Base-by-base conservation (phyloP, 768 basidiomycete species). In the Galerina sulciceps region DNA sequence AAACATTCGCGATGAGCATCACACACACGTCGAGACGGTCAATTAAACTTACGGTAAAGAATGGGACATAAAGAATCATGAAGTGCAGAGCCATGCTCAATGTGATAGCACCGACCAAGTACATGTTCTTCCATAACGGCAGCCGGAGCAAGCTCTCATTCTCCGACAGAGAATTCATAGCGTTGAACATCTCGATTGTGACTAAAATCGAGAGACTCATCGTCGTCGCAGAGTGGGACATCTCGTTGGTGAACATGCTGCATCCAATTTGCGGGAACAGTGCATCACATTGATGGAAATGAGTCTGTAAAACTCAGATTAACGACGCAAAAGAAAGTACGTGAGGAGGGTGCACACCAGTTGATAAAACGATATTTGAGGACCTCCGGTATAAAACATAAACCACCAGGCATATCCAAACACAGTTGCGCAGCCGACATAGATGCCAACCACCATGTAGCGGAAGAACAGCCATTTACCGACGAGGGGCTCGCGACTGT, bases 321-420 rank as follows among this genome's bases (percentile, higher is more conserved):
- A n/a, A 14, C 10, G 15, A 59, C 45, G 55, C 14, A n/a, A 56
- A 49, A 8, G 36, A 57, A n/a, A 26, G 54, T 4, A 38, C 18
- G 26, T n/a, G 40, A 49, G 15, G 23, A 82, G 26, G 8, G 26
- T 31, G 26, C 92, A 69, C 66, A 97, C 96, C 61, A 99, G 79
- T 75, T 99, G 93, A 68, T 93, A 80, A 81, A 91, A 98, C 3
- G 91, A 82, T 68, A 99, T 98, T 69, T 95, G 93, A 4, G 96
- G 96, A 1, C 96, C 96, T 45, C 84, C 90, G 14, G 82, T 68
- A 73, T 98, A 98, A 73, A 88, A 91, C 68, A 96, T 79, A 79
- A 99, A 99, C 96, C 96, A 99, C 96, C 96, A 99, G 0, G 94
- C 96, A 69, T 99, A 99, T 47, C 96, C 96, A 65, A 91, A 94